These are phyloP conservation scores for Hirsutella rhossiliensis DNA, from an alignment of 2,329 filamentous ascomycete genomes.

Conservation along the genomic window DNA sequence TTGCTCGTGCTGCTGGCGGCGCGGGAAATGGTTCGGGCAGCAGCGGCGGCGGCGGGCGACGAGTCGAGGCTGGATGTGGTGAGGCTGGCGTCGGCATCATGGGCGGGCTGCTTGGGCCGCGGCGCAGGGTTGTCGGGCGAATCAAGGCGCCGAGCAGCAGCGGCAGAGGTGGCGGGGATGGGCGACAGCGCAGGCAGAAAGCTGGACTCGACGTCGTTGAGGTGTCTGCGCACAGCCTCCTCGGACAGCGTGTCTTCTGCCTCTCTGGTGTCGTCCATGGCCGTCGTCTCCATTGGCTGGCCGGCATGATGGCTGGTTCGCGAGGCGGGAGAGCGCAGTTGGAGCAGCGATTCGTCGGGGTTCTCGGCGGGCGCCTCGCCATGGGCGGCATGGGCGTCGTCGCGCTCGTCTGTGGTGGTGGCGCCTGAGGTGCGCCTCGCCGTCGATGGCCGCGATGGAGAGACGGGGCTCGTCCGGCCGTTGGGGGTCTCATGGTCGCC, in stretches of 20 bases:
- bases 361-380: neutral
- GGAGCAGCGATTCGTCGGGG: conserved; percentile 5
- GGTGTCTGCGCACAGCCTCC: conserved; percentile 39
- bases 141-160: conserved; percentile 41
- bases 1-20: conserved; percentile 33
- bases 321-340: conserved; percentile 9
- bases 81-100: conserved; percentile 17
- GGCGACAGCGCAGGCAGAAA: conserved; percentile 48
- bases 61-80: conserved; percentile 41
- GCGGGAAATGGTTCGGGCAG: conserved; percentile 39
- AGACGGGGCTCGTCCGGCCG: conserved; percentile 10
- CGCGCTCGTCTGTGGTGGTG: neutral
- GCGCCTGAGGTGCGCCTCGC: conserved; percentile 12
- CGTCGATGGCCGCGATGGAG: conserved; percentile 11
- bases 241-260: conserved; percentile 38
- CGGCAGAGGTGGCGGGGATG: conserved; percentile 32
- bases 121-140: conserved; percentile 22
- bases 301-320: neutral
- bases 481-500: conserved; percentile 15
- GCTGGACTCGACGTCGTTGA: conserved; percentile 55
- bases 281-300: conserved; percentile 22
- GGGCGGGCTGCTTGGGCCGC: neutral
- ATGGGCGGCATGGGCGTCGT: neutral
- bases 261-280: conserved; percentile 19
- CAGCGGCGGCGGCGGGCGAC: conserved; percentile 43